These are phyloP conservation scores for Aureobasidium sp. DNA, from an alignment of 2,329 filamentous ascomycete genomes.

Conservation along the genomic window DNA sequence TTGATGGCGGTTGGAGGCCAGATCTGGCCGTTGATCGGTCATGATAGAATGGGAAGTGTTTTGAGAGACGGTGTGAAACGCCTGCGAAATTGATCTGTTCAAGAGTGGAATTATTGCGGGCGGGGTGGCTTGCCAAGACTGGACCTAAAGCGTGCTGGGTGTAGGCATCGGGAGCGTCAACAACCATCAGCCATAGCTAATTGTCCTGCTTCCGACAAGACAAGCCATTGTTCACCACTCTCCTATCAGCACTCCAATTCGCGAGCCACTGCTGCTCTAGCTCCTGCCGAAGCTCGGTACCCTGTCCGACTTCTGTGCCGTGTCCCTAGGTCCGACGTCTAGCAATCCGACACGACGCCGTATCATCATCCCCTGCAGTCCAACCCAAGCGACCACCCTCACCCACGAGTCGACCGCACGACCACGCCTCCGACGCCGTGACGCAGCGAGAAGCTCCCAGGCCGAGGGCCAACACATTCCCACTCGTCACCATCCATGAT, in stretches of 20 bases:
- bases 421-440: conserved; percentile 1
- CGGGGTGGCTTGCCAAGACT: not conserved
- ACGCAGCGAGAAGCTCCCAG: not conserved
- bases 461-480: not conserved
- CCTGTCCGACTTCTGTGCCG: not conserved
- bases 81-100: no score
- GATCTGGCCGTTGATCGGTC: conserved; percentile 13
- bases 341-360: not conserved
- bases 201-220: not conserved
- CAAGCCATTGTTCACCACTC: conserved; percentile 6
- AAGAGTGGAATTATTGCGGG: no score
- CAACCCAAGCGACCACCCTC: not conserved
- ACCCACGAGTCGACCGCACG: not conserved
- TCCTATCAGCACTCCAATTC: not conserved
- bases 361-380: conserved; percentile 11
- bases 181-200: not conserved
- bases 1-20: conserved; percentile 5
- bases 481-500: conserved; percentile 42
- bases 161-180: not conserved
- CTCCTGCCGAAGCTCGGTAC: not conserved
- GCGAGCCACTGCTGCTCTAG: not conserved
- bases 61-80: not conserved
- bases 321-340: not conserved
- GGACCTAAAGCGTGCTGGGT: not conserved
- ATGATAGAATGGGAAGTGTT: conserved; percentile 1